Percentiles rank a stretch among this genome's conserved stretches.
These are phyloP conservation scores for Mariannaea elegans DNA, from an alignment of 2,329 filamentous ascomycete genomes.

Conservation along the genomic window DNA sequence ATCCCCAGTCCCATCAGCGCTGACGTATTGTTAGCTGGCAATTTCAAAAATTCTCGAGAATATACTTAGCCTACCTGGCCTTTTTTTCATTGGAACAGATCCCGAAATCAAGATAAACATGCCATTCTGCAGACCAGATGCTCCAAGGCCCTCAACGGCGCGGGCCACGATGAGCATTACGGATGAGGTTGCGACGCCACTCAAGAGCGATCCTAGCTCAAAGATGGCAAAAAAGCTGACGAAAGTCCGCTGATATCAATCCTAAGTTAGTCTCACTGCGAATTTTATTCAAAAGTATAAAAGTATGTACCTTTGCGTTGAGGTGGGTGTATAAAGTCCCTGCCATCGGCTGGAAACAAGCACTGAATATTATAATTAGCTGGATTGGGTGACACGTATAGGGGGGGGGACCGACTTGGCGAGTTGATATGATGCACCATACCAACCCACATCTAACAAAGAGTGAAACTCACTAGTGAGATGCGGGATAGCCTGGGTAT, in stretches of 20 bases:
- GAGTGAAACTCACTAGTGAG: constrained; percentile 6
- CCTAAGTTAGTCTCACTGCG: too few species aligned
- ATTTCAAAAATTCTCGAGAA: background rate
- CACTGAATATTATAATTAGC: background rate
- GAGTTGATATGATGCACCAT: background rate
- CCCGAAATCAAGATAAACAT: background rate
- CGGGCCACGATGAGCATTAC: background rate
- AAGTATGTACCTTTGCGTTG: background rate
- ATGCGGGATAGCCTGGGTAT: background rate
- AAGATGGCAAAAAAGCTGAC: background rate
- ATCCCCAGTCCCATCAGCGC: too few species aligned
- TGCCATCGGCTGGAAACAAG: background rate
- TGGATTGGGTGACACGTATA: too few species aligned
- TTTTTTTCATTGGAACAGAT: background rate
- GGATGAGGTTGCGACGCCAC: constrained; percentile 2
- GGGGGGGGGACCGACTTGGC: too few species aligned
- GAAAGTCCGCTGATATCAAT: background rate
- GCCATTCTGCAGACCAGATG: background rate
- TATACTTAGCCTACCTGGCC: background rate
- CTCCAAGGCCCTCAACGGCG: constrained; percentile 5
- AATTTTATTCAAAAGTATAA: too few species aligned
- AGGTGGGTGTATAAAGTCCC: constrained; percentile 5
- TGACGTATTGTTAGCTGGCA: too few species aligned
- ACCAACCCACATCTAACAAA: constrained; percentile 1
- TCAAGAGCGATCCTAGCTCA: background rate